phyloP scores from a whole-genome alignment of 1,139 yeast species.

The Hansenula sp. region DNA sequence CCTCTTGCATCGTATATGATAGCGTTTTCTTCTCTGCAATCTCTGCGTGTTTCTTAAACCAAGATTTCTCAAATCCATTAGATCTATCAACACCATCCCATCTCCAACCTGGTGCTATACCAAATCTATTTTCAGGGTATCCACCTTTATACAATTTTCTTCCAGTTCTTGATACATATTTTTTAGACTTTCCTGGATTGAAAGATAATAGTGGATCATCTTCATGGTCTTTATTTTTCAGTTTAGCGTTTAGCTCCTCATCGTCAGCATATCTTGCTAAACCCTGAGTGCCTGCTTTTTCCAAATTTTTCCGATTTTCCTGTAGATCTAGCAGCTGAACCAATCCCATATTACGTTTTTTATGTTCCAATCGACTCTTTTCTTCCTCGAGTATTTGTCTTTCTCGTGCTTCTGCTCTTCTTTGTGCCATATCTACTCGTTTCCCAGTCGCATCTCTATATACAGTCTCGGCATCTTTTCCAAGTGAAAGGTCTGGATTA shows the following conservation, averaged over 20 bases:
- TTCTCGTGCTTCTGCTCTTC: slow-evolving; percentile 25
- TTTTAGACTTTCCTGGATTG: slow-evolving; percentile 18
- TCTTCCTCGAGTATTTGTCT: slow-evolving; percentile 26
- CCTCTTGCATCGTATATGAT: slow-evolving; percentile 35
- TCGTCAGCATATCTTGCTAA: slow-evolving; percentile 34
- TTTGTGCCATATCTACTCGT: slow-evolving; percentile 37
- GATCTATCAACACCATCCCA: slow-evolving; percentile 96
- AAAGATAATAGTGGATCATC: slow-evolving; percentile 72
- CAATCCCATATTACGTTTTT: slow-evolving; percentile 37
- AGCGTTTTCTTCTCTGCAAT: slow-evolving; percentile 31
- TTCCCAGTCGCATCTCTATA: slow-evolving; percentile 60
- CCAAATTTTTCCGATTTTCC: slow-evolving; percentile 25
- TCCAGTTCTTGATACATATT: slow-evolving; percentile 26
- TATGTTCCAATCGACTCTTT: slow-evolving; percentile 21
- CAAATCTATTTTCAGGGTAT: slow-evolving; percentile 67
- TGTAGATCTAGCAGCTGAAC: slow-evolving; percentile 33
- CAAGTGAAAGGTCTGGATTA: slow-evolving; percentile 7
- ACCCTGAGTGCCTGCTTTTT: slow-evolving; percentile 27
- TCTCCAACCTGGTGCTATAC: slow-evolving; percentile 69
- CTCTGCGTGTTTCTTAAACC: slow-evolving; percentile 55
- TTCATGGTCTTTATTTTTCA: slow-evolving; percentile 33
- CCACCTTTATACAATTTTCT: slow-evolving; percentile 44
- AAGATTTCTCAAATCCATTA: slow-evolving; percentile 77
- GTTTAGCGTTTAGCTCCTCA: slow-evolving; percentile 32
- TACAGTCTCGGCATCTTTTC: slow-evolving; percentile 35